phyloP scores from a whole-genome alignment of 2,329 filamentous ascomycete genomes.

The Proliferodiscus dingleyae region DNA sequence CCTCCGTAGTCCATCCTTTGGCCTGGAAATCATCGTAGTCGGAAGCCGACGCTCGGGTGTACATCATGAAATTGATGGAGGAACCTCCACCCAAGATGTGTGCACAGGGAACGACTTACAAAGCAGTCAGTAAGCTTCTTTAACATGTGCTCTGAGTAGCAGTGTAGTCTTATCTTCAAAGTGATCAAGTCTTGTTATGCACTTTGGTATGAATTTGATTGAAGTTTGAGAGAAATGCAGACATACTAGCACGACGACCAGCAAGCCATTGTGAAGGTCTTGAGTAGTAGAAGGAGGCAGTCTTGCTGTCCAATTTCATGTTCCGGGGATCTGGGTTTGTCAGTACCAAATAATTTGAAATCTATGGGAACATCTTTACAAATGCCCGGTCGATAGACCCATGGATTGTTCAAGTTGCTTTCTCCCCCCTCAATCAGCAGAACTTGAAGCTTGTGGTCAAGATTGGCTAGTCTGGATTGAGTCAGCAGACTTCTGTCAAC shows the following conservation, averaged over 20 bases:
- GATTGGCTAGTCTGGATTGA: constrained; percentile 43
- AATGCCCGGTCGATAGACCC: constrained; percentile 47
- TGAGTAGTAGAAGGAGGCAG: constrained; percentile 71
- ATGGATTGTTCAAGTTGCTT: constrained; percentile 47
- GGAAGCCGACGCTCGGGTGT: constrained; percentile 39
- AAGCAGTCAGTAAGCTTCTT: constrained; percentile 28
- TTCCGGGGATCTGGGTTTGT: constrained; percentile 26
- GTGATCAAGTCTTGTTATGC: constrained; percentile 36
- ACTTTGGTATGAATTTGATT: constrained; percentile 10
- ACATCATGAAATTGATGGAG: constrained; percentile 56
- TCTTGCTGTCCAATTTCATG: constrained; percentile 42
- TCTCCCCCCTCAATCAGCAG: constrained; percentile 50
- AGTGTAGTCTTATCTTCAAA: no score
- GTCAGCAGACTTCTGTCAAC: constrained; percentile 2
- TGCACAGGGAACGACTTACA: constrained; percentile 34
- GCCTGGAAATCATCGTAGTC: constrained; percentile 52
- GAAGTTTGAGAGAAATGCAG: background rate
- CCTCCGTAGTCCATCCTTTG: constrained; percentile 47
- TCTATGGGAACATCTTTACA: constrained; percentile 41
- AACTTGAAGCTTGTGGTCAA: constrained; percentile 40
- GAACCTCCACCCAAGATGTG: constrained; percentile 59
- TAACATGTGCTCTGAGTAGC: no score
- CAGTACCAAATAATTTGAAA: constrained; percentile 34
- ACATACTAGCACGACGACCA: constrained; percentile 42
- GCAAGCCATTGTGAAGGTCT: constrained; percentile 49